A percentile compares a stretch with the other conserved stretches of the same genome.
These are phyloP conservation scores for Didymella lethalis DNA, from an alignment of 2,329 filamentous ascomycete genomes.

Conservation along the genomic window DNA sequence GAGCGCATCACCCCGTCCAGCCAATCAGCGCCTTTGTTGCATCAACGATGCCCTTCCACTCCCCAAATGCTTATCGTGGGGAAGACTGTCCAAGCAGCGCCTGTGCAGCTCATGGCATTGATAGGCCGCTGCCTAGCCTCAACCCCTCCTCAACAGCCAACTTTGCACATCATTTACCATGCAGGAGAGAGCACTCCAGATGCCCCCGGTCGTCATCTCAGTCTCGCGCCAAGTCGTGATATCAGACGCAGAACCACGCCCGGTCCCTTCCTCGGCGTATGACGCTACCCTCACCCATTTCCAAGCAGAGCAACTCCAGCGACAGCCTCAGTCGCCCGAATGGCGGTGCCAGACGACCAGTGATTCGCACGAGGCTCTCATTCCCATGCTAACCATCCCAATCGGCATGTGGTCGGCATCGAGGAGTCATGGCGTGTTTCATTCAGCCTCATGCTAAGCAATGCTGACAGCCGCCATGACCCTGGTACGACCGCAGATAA, in stretches of 20 bases:
- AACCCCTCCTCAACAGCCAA: slow-evolving; percentile 20
- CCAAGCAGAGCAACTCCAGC: slow-evolving; percentile 10
- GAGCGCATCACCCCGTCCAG: slow-evolving; percentile 3
- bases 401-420: slow-evolving; percentile 21
- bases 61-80: slow-evolving; percentile 23
- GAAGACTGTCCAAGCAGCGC: slow-evolving; percentile 12
- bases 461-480: slow-evolving; percentile 20
- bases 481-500: slow-evolving; percentile 1
- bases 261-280: slow-evolving; percentile 9
- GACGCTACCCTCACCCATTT: slow-evolving; percentile 6
- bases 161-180: slow-evolving; percentile 7
- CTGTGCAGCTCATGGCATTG: slow-evolving; percentile 7
- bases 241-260: slow-evolving; percentile 7
- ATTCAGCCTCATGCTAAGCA: slow-evolving; percentile 24
- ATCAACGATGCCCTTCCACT: slow-evolving; percentile 15
- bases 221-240: slow-evolving; percentile 4
- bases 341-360: slow-evolving; percentile 9
- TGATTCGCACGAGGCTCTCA: slow-evolving; percentile 3
- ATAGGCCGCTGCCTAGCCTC: slow-evolving; percentile 8
- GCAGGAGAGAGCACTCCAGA: slow-evolving; percentile 4
- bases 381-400: slow-evolving; percentile 1
- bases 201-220: slow-evolving; percentile 5
- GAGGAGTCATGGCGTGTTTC: slow-evolving; percentile 19
- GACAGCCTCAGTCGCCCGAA: slow-evolving; percentile 12
- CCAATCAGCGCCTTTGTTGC: slow-evolving; percentile 12